Conservation (phyloP, 2,329 filamentous ascomycete species). For the Alternaria consortialis region DNA sequence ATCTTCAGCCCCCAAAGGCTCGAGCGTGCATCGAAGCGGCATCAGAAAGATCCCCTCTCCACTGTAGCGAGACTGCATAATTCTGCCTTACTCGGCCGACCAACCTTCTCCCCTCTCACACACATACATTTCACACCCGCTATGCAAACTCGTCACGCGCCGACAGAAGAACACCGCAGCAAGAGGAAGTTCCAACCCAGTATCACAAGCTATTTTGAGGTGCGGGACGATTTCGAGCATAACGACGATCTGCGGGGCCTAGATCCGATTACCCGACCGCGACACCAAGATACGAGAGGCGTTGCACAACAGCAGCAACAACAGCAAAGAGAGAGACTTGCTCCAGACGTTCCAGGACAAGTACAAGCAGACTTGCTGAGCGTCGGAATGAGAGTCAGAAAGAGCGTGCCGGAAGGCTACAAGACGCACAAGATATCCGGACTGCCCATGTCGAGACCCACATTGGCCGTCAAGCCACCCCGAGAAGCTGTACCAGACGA, state of each 20-base stretch:
- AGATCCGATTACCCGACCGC: slow-evolving; percentile 37
- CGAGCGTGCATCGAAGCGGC: slow-evolving; percentile 32
- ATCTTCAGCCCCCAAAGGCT: slow-evolving; percentile 25
- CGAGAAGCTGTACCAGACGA: slow-evolving; percentile 33
- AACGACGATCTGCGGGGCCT: slow-evolving; percentile 37
- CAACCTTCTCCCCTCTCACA: neutral
- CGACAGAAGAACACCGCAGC: slow-evolving; percentile 42
- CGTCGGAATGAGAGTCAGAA: slow-evolving; percentile 94
- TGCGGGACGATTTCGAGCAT: slow-evolving; percentile 32
- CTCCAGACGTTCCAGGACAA: slow-evolving; percentile 67
- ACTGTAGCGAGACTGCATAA: slow-evolving; percentile 12
- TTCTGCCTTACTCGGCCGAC: slow-evolving; percentile 1
- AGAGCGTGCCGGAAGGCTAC: slow-evolving; percentile 92
- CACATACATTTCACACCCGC: slow-evolving; percentile 12
- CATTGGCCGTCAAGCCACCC: slow-evolving; percentile 35
- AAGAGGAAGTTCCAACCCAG: slow-evolving; percentile 58
- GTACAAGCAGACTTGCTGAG: slow-evolving; percentile 85
- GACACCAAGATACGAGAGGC: slow-evolving; percentile 24
- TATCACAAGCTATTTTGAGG: slow-evolving; percentile 56
- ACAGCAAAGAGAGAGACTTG: slow-evolving; percentile 26
- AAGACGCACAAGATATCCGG: slow-evolving; percentile 69
- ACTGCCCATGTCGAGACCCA: slow-evolving; percentile 32
- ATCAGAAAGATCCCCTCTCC: slow-evolving; percentile 29
- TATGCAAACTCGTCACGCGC: slow-evolving; percentile 20
- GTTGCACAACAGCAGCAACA: slow-evolving; percentile 11